Percentiles rank a stretch among this genome's conserved stretches.
These are phyloP conservation scores for Spizellomyces punctatus DNA, from an alignment of 192 early-diverging fungal genomes.

Conservation along the genomic window DNA sequence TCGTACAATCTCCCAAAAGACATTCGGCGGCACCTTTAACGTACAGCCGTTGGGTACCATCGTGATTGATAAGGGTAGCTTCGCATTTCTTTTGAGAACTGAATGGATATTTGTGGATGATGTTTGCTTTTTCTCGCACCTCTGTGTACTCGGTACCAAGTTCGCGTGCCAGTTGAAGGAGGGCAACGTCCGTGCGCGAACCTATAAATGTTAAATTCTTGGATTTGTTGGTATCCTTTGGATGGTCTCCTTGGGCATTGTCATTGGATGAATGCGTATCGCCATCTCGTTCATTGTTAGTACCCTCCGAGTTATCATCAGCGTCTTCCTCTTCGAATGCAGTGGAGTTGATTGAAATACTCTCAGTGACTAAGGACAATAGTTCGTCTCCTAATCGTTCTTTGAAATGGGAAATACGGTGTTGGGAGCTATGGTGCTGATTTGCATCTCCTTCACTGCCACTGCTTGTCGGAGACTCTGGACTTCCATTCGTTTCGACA, in stretches of 20 bases:
- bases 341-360: background rate
- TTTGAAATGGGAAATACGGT: background rate
- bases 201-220: background rate
- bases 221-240: background rate
- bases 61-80: constrained; percentile 40
- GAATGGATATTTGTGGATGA: constrained; percentile 48
- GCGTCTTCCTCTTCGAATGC: background rate
- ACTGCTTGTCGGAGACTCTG: background rate
- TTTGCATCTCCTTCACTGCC: background rate
- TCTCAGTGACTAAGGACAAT: background rate
- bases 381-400: background rate
- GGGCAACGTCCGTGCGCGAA: constrained; percentile 22
- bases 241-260: background rate
- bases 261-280: background rate
- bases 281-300: background rate
- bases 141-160: constrained; percentile 46
- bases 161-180: constrained; percentile 43
- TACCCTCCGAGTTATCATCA: background rate
- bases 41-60: constrained; percentile 40
- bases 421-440: background rate
- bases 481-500: background rate
- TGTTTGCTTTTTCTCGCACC: constrained; percentile 17
- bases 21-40: constrained; percentile 58
- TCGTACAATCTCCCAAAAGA: constrained; percentile 28
- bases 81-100: constrained; percentile 53